Evolutionary conservation across 2,329 filamentous ascomycete genomes (phyloP).

Genomic region (Juglanconis oblonga): DNA sequence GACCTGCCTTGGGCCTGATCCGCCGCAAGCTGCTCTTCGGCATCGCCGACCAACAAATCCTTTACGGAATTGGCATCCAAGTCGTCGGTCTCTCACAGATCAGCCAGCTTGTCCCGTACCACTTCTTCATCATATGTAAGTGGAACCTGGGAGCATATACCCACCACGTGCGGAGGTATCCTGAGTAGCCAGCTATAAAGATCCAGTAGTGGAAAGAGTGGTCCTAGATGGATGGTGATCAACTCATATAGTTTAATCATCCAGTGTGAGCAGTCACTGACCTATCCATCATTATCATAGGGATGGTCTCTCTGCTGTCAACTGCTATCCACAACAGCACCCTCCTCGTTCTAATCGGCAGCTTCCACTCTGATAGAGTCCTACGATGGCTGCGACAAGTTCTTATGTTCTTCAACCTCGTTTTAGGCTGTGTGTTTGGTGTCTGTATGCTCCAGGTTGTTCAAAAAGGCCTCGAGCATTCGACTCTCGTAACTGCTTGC

Average conservation of each 20-base stretch:
- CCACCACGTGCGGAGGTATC: too few species aligned
- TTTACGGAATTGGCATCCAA: slow-evolving; percentile 68
- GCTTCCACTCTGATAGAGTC: slow-evolving; percentile 66
- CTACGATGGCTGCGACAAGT: slow-evolving; percentile 63
- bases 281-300: slow-evolving; percentile 68
- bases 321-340: slow-evolving; percentile 65
- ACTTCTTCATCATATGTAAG: slow-evolving; percentile 63
- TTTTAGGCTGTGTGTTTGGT: slow-evolving; percentile 54
- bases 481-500: slow-evolving; percentile 56
- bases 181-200: too few species aligned
- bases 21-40: slow-evolving; percentile 62
- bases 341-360: slow-evolving; percentile 61
- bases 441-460: slow-evolving; percentile 56
- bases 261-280: background rate
- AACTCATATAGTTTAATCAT: too few species aligned
- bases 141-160: slow-evolving; percentile 31
- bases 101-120: slow-evolving; percentile 59
- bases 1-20: slow-evolving; percentile 11
- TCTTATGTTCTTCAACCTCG: slow-evolving; percentile 64
- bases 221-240: too few species aligned
- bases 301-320: slow-evolving; percentile 59
- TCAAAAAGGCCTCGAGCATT: slow-evolving; percentile 42
- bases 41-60: slow-evolving; percentile 66
- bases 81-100: slow-evolving; percentile 60
- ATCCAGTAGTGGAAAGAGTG: too few species aligned